Conservation (phyloP, 768 basidiomycete genomes). For the Coprinellus micaceus region DNA sequence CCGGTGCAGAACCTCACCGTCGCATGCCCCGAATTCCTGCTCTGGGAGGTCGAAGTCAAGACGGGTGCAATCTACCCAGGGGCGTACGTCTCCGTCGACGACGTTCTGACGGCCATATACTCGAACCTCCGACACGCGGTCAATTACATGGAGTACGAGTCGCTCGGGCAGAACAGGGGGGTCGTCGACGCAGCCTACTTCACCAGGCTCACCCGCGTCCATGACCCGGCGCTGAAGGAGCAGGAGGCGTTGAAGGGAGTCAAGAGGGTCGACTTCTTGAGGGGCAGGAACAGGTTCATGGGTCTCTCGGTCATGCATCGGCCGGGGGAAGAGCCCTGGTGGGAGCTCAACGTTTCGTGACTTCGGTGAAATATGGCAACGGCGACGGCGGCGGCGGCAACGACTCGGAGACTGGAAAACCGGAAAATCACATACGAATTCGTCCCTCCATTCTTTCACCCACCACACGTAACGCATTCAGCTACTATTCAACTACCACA, state of each 20-base stretch:
- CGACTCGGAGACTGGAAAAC: no score
- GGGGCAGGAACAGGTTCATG: slow-evolving; percentile 42
- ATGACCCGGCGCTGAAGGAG: slow-evolving; percentile 25
- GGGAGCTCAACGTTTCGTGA: slow-evolving; percentile 39
- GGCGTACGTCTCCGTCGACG: slow-evolving; percentile 40
- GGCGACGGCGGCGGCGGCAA: neutral
- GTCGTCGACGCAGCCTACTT: slow-evolving; percentile 46
- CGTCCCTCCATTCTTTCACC: no score
- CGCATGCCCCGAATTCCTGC: slow-evolving; percentile 28
- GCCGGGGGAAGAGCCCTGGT: slow-evolving; percentile 35
- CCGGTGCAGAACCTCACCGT: slow-evolving; percentile 33
- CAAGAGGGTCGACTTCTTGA: slow-evolving; percentile 54
- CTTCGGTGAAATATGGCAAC: neutral
- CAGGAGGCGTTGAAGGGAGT: slow-evolving; percentile 46
- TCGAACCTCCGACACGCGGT: slow-evolving; percentile 44
- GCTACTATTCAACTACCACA: no score
- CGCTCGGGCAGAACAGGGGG: slow-evolving; percentile 25
- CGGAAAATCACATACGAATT: no score
- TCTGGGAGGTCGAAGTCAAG: slow-evolving; percentile 30
- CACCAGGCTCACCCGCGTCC: slow-evolving; percentile 33
- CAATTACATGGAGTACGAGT: slow-evolving; percentile 41
- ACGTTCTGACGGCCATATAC: slow-evolving; percentile 48
- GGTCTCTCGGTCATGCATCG: slow-evolving; percentile 42
- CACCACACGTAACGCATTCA: no score
- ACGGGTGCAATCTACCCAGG: slow-evolving; percentile 22